Evolutionary conservation across 208 protist species (phyloP).

Genomic region (Phytomonas sp.): DNA sequence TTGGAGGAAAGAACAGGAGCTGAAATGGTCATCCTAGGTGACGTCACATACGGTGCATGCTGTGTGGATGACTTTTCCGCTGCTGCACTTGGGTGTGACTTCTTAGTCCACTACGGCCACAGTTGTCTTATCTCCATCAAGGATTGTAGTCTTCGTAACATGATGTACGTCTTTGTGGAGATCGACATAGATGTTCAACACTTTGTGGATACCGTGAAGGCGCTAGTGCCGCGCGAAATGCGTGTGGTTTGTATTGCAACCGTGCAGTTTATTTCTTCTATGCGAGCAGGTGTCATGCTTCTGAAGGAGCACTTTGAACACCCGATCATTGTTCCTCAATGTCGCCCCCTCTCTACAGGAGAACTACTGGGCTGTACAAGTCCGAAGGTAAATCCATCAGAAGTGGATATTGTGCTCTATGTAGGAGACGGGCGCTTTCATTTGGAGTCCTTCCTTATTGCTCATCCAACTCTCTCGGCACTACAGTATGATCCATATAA

Average conservation of each 20-base stretch:
- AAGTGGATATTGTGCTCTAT: conserved; percentile 87
- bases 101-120: conserved; percentile 99
- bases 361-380: conserved; percentile 98
- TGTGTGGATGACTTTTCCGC: conserved; percentile 98
- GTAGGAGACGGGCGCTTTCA: conserved; percentile 98
- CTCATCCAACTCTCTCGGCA: conserved; percentile 89
- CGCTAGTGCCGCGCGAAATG: conserved; percentile 72
- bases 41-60: conserved; percentile 99
- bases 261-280: conserved; percentile 95
- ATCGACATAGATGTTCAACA: conserved; percentile 97
- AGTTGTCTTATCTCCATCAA: conserved; percentile 94
- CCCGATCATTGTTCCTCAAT: conserved; percentile 92
- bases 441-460: conserved; percentile 97
- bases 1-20: conserved; percentile 85
- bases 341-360: conserved; percentile 93
- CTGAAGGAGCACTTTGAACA: conserved; percentile 76
- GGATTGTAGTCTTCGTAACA: conserved; percentile 88
- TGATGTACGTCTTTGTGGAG: conserved; percentile 99
- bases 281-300: conserved; percentile 77
- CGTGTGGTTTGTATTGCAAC: conserved; percentile 92
- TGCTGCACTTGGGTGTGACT: conserved; percentile 91
- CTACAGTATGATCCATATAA: conserved; percentile 96
- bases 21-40: conserved; percentile 96
- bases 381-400: conserved; percentile 77
- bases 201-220: conserved; percentile 92